Base-by-base conservation (phyloP, 129 eudicot species). In the Artemisia argyi region DNA sequence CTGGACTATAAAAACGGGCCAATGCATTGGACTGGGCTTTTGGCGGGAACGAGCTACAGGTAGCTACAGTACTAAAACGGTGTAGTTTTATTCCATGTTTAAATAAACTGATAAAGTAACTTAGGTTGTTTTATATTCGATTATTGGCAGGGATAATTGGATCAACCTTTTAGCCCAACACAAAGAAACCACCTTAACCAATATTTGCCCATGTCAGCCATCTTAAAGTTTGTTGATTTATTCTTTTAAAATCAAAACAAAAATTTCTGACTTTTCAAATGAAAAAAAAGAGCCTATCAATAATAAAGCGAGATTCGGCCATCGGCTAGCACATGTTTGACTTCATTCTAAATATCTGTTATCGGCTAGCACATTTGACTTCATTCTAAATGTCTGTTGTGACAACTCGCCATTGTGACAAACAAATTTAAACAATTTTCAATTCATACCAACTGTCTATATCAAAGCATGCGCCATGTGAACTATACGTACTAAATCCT, bases 301-400 rank as follows among this genome's bases (percentile, higher is more conserved):
- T 26, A 60, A 22, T 28, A 28, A 61, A 28, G 66, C n/a, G 66
- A 61, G 48, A 24, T 61, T 61, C 47, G 5, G 66, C 48, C 48
- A 61, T 30, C 32, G 35, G 44, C 11, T 39, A 39, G 46, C 66
- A 28, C 47, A 60, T 12, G 46, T 7, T 61, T 6, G 2, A 58
- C 66, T 61, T 5, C 66, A 4, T 28, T 5, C 19, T 12, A 12
- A 30, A 26, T 61, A 11, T 26, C 66, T 61, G 48, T 10, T 61
- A 24, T 24, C 26, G 32, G 39, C 9, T 32, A 32, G 42, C 65
- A 26, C 44, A 60, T 28, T 61, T 5, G 22, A 20, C 66, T 61
- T 5, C 66, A 4, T 28, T 5, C 19, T 12, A 12, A 30, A 26
- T 61, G 20, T 26, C 66, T 61, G 48, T 17, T 61, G 19, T 28